Percentiles rank a stretch among this genome's conserved stretches.
Conservation (phyloP, 768 basidiomycete genomes). For the Chlorophyllum brunneum region DNA sequence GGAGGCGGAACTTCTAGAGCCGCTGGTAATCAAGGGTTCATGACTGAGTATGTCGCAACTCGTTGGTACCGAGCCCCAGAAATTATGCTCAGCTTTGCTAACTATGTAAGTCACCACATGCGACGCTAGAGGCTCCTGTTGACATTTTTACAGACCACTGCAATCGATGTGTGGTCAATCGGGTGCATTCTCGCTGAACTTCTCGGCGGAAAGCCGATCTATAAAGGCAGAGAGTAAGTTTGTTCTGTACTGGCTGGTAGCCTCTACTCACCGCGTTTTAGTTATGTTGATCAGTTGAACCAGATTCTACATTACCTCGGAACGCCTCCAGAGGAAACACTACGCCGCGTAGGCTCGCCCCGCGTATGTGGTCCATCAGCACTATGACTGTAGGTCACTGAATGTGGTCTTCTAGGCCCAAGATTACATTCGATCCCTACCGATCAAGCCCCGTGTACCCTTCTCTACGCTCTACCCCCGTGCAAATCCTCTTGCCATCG, state of each 20-base stretch:
- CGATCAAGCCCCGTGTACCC: constrained; percentile 92
- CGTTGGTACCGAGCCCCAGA: constrained; percentile 98
- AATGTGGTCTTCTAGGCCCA: constrained; percentile 58
- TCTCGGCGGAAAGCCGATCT: constrained; percentile 90
- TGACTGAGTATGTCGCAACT: constrained; percentile 99
- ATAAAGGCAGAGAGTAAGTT: constrained; percentile 92
- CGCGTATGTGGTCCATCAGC: constrained; percentile 48
- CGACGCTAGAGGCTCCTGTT: constrained; percentile 12
- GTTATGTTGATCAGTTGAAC: constrained; percentile 98
- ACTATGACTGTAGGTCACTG: neutral
- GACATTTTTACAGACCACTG: constrained; percentile 55
- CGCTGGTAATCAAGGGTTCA: constrained; percentile 87
- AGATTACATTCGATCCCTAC: constrained; percentile 96
- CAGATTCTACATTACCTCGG: constrained; percentile 98
- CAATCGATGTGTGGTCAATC: constrained; percentile 95
- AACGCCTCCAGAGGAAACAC: constrained; percentile 94
- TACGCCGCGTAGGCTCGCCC: constrained; percentile 93
- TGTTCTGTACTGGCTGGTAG: neutral
- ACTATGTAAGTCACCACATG: constrained; percentile 63
- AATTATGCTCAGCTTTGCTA: constrained; percentile 97
- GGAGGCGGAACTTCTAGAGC: constrained; percentile 70
- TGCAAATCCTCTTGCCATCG: constrained; percentile 92
- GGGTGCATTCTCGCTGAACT: constrained; percentile 95
- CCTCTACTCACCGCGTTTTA: constrained; percentile 25
- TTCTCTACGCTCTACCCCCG: constrained; percentile 91